Percentiles rank a stretch among this genome's conserved stretches.
Conservation (phyloP, 108 stramenopile genomes). For the Epithemia pelagica region DNA sequence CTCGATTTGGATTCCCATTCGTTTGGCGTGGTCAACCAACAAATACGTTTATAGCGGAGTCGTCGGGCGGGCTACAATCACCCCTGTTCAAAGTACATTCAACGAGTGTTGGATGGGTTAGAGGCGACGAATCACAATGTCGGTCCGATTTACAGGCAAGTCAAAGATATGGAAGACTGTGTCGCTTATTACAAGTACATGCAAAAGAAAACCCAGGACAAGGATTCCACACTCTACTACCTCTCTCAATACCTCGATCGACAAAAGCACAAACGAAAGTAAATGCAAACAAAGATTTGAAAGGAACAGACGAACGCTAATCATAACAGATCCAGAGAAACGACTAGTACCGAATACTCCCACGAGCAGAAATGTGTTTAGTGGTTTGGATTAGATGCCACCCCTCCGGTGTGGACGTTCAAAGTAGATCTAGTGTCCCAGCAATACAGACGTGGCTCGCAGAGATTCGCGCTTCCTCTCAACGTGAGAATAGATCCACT, state of each 20-base stretch:
- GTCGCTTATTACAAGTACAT: conserved; percentile 12
- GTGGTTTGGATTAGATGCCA: too few relatives aligned
- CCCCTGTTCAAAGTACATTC: conserved; percentile 23
- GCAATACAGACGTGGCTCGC: too few relatives aligned
- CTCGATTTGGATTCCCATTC: too few relatives aligned
- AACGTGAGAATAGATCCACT: too few relatives aligned
- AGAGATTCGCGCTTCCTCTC: too few relatives aligned
- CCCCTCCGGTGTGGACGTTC: too few relatives aligned
- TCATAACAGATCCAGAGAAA: too few relatives aligned
- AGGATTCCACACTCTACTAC: conserved; percentile 47
- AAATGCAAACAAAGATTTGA: too few relatives aligned
- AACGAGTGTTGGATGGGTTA: conserved; percentile 64
- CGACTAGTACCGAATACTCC: too few relatives aligned
- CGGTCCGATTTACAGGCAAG: conserved; percentile 70
- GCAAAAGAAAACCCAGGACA: conserved; percentile 22
- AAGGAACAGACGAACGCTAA: too few relatives aligned
- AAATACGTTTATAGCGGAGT: background rate
- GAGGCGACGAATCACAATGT: conserved; percentile 59
- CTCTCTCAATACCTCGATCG: conserved; percentile 50
- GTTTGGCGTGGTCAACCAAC: background rate
- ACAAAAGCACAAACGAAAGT: conserved; percentile 48
- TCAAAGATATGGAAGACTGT: conserved; percentile 62
- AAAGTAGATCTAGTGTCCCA: too few relatives aligned
- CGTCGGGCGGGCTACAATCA: background rate
- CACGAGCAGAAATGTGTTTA: too few relatives aligned